A percentile compares a stretch with the other conserved stretches of the same genome.
phyloP scores from a whole-genome alignment of 306 rosid species.

The Quercus cerris region DNA sequence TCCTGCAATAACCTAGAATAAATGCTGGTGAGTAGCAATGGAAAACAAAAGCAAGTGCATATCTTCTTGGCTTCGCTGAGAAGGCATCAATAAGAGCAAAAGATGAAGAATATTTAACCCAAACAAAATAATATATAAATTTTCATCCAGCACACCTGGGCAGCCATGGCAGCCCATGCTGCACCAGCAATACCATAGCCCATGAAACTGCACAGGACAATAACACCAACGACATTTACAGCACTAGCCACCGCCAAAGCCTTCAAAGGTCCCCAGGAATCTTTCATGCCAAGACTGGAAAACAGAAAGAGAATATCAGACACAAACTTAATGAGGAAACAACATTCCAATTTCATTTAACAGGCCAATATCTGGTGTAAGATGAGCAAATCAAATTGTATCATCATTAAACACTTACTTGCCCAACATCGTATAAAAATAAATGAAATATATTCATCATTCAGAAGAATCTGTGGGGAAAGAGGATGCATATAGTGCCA shows the following conservation, averaged over 20 bases:
- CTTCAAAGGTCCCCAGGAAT: conserved; percentile 91
- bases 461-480: neutral
- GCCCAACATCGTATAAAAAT: neutral
- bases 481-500: neutral
- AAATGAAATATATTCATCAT: neutral
- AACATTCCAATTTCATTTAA: conserved; percentile 2
- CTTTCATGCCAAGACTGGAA: conserved; percentile 84
- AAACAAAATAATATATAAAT: conserved; percentile 16
- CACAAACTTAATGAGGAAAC: conserved; percentile 6
- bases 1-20: conserved; percentile 71
- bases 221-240: conserved; percentile 57
- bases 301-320: conserved; percentile 11
- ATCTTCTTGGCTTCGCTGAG: conserved; percentile 7
- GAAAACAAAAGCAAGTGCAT: conserved; percentile 6
- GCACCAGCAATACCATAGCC: conserved; percentile 83
- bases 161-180: conserved; percentile 78
- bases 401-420: neutral
- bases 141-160: conserved; percentile 49
- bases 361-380: neutral
- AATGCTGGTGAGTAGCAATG: conserved; percentile 2
- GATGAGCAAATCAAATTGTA: neutral
- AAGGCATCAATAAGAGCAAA: conserved; percentile 9
- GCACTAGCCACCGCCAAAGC: conserved; percentile 62
- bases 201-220: conserved; percentile 51
- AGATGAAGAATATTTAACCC: neutral